A percentile compares a stretch with the other conserved stretches of the same genome.
Evolutionary conservation across 495 filamentous ascomycete genomes (phyloP).

Genomic region (Podospora australis): DNA sequence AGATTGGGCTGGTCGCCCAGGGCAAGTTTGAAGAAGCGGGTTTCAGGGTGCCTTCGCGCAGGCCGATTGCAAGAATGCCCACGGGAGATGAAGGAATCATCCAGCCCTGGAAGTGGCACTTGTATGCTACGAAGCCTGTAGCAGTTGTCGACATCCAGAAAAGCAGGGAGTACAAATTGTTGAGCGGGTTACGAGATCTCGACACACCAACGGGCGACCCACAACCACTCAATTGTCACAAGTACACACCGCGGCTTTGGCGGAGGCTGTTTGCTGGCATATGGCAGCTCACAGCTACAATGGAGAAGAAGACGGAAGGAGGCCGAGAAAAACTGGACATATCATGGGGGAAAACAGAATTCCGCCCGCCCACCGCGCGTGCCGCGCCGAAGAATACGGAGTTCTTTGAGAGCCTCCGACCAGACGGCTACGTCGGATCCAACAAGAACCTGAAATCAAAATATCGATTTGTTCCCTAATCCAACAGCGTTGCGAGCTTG

Average conservation of each 20-base stretch:
- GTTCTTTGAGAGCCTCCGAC: slow-evolving; percentile 9
- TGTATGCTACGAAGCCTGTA: slow-evolving; percentile 17
- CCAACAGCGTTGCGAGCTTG: slow-evolving; percentile 49
- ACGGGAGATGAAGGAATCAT: not conserved
- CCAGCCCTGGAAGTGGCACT: slow-evolving; percentile 20
- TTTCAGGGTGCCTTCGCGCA: slow-evolving; percentile 24
- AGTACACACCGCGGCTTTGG: slow-evolving; percentile 17
- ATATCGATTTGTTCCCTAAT: slow-evolving; percentile 13
- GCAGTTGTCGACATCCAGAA: slow-evolving; percentile 11
- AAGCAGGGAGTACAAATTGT: slow-evolving; percentile 22
- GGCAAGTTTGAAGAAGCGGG: slow-evolving; percentile 44
- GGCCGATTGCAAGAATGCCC: slow-evolving; percentile 8
- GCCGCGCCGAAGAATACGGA: too few relatives aligned
- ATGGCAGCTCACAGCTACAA: slow-evolving; percentile 28
- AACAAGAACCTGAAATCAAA: not conserved
- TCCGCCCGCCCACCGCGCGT: too few relatives aligned
- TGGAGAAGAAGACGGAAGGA: slow-evolving; percentile 20
- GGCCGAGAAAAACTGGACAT: too few relatives aligned
- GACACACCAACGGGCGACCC: slow-evolving; percentile 29
- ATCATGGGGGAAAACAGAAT: too few relatives aligned
- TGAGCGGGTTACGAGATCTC: slow-evolving; percentile 29
- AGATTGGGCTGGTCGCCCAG: slow-evolving; percentile 51
- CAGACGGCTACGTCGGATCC: not conserved
- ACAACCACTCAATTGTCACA: slow-evolving; percentile 22
- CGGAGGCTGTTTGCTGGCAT: slow-evolving; percentile 26